Evolutionary conservation across 2,329 filamentous ascomycete genomes (phyloP).

Genomic region (Calonectria pseudoreteaudii): DNA sequence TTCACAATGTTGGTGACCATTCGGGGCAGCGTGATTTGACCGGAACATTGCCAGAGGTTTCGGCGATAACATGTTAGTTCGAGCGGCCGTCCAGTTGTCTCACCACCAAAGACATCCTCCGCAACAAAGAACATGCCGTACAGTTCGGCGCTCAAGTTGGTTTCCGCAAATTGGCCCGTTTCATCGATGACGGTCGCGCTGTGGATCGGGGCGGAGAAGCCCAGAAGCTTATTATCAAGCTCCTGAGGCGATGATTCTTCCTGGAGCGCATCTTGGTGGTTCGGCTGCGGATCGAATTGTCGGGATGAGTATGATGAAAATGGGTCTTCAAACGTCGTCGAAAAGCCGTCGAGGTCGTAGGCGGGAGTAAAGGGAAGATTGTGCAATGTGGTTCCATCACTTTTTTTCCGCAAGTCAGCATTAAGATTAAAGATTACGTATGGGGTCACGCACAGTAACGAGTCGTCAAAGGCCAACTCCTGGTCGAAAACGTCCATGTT

Average conservation of each 20-base stretch:
- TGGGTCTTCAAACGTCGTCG: conserved; percentile 74
- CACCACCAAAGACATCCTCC: conserved; percentile 79
- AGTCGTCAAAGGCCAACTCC: conserved; percentile 67
- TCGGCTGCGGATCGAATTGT: conserved; percentile 58
- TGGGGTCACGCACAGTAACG: conserved; percentile 60
- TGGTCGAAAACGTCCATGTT: conserved; percentile 65
- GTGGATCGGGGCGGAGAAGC: conserved; percentile 74
- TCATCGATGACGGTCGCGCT: conserved; percentile 75
- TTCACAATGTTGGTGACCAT: conserved; percentile 75
- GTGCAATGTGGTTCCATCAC: conserved; percentile 49
- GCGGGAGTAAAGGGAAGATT: conserved; percentile 66
- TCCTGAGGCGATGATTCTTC: conserved; percentile 66
- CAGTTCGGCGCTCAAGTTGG: conserved; percentile 78
- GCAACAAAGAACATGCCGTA: conserved; percentile 92
- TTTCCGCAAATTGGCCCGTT: conserved; percentile 70
- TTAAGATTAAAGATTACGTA: conserved; percentile 20
- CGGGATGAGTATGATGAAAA: conserved; percentile 69
- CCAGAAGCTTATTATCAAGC: conserved; percentile 78
- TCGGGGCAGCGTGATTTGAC: conserved; percentile 83
- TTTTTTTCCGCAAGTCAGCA: conserved; percentile 42
- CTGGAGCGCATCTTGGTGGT: conserved; percentile 54
- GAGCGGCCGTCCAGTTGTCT: conserved; percentile 68
- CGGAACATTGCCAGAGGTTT: conserved; percentile 95
- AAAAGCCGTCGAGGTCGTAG: conserved; percentile 72
- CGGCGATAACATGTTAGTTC: conserved; percentile 96